phyloP scores from a whole-genome alignment of 148 eudicot genomes.

The Camellia lanceoleosa region DNA sequence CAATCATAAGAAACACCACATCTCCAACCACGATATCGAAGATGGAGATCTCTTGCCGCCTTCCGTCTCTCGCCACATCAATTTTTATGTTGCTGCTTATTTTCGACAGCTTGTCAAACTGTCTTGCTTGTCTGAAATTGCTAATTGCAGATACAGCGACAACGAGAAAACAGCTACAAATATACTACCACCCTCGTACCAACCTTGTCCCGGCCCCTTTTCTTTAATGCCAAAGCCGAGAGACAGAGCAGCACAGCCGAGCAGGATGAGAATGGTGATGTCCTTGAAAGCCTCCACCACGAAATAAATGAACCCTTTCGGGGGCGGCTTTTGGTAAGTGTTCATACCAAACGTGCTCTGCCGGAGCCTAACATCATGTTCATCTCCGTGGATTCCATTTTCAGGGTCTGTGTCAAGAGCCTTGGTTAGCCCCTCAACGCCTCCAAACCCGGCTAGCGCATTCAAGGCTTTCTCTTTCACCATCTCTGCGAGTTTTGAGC shows the following conservation, averaged over 20 bases:
- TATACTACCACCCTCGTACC: constrained; percentile 95
- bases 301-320: constrained; percentile 55
- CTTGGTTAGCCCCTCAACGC: constrained; percentile 37
- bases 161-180: constrained; percentile 67
- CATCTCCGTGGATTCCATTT: constrained; percentile 44
- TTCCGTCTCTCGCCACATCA: constrained; percentile 50
- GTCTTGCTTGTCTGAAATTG: constrained; percentile 73
- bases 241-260: constrained; percentile 70
- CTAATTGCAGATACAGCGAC: constrained; percentile 66
- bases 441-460: constrained; percentile 39
- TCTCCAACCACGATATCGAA: constrained; percentile 78
- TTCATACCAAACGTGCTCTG: constrained; percentile 52
- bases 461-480: constrained; percentile 46
- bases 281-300: constrained; percentile 62
- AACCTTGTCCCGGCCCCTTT: constrained; percentile 65
- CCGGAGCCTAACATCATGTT: constrained; percentile 35
- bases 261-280: constrained; percentile 60
- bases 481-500: constrained; percentile 33
- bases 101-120: constrained; percentile 67
- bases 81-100: constrained; percentile 64
- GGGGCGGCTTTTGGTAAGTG: constrained; percentile 58
- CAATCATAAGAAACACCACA: constrained; percentile 53
- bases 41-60: constrained; percentile 68
- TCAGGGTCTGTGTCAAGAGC: constrained; percentile 44
- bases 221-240: constrained; percentile 77